Conservation (phyloP, 805 yeast genomes). For the Aciculoconidium aculeatum region DNA sequence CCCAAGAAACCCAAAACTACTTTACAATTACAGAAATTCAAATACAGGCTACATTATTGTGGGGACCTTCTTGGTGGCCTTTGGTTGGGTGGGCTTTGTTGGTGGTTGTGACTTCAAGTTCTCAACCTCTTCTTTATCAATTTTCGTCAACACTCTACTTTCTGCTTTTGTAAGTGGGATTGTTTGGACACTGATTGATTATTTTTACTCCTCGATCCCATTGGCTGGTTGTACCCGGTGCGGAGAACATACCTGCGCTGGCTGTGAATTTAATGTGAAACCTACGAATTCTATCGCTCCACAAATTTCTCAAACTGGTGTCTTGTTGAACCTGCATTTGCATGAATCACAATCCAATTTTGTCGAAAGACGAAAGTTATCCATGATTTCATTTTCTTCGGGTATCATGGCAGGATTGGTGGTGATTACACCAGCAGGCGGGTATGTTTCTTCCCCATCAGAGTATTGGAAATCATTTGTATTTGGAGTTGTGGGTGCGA, state of each 20-base stretch:
- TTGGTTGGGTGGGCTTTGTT: slow-evolving; percentile 40
- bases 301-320: slow-evolving; percentile 13
- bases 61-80: slow-evolving; percentile 26
- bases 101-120: slow-evolving; percentile 40
- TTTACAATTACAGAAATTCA: slow-evolving; percentile 31
- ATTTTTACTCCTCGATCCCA: slow-evolving; percentile 33
- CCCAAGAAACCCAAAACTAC: slow-evolving; percentile 34
- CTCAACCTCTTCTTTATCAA: slow-evolving; percentile 24
- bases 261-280: too few relatives aligned
- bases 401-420: slow-evolving; percentile 39
- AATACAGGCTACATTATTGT: slow-evolving; percentile 28
- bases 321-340: slow-evolving; percentile 11
- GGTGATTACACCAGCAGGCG: slow-evolving; percentile 40
- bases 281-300: slow-evolving; percentile 1
- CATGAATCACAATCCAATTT: slow-evolving; percentile 14
- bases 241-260: not conserved
- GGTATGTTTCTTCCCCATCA: slow-evolving; percentile 27
- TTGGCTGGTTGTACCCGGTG: too few relatives aligned
- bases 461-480: slow-evolving; percentile 38
- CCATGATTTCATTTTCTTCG: slow-evolving; percentile 34
- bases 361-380: slow-evolving; percentile 22
- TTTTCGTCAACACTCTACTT: slow-evolving; percentile 27
- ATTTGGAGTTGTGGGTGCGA: slow-evolving; percentile 35
- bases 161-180: slow-evolving; percentile 31
- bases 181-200: slow-evolving; percentile 34